Conservation (phyloP, 2,329 filamentous ascomycete genomes). For the Colletotrichum gigasporum region DNA sequence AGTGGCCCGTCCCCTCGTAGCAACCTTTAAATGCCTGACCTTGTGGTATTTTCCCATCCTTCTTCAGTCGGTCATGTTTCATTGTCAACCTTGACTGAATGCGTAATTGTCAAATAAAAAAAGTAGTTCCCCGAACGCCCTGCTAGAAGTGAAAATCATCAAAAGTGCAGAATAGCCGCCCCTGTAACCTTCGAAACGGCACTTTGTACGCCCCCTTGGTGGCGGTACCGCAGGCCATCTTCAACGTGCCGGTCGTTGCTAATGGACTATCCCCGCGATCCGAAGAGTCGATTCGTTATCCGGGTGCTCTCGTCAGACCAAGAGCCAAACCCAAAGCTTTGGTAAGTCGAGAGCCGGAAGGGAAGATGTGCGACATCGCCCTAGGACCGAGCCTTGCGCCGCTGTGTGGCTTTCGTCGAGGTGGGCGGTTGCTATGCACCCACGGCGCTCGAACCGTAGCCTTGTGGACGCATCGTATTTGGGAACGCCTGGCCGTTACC, state of each 20-base stretch:
- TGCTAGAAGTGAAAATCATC: constrained; percentile 30
- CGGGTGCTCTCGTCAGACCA: constrained; percentile 2
- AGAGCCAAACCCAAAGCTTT: constrained; percentile 11
- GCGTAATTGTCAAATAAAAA: constrained; percentile 10
- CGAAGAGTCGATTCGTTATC: background rate
- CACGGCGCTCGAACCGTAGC: constrained; percentile 68
- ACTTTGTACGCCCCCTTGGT: background rate
- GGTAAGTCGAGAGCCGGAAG: background rate
- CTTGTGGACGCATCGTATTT: constrained; percentile 57
- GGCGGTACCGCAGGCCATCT: background rate
- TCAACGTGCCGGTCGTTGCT: constrained; percentile 9
- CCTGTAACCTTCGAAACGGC: constrained; percentile 7
- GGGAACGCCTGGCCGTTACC: constrained; percentile 51
- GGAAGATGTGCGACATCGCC: background rate
- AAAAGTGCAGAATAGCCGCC: constrained; percentile 25
- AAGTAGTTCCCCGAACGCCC: constrained; percentile 23
- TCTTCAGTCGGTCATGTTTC: constrained; percentile 30
- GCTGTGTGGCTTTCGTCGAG: background rate
- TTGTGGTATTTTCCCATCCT: constrained; percentile 28
- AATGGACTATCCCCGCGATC: constrained; percentile 5
- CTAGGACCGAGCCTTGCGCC: background rate
- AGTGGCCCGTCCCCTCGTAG: constrained; percentile 24
- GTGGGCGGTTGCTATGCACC: constrained; percentile 52
- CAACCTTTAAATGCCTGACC: constrained; percentile 25
- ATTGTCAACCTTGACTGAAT: constrained; percentile 30